These are phyloP conservation scores for Chrysopogon serrulatus DNA, from an alignment of 176 grass and related monocot genomes.

Conservation along the genomic window DNA sequence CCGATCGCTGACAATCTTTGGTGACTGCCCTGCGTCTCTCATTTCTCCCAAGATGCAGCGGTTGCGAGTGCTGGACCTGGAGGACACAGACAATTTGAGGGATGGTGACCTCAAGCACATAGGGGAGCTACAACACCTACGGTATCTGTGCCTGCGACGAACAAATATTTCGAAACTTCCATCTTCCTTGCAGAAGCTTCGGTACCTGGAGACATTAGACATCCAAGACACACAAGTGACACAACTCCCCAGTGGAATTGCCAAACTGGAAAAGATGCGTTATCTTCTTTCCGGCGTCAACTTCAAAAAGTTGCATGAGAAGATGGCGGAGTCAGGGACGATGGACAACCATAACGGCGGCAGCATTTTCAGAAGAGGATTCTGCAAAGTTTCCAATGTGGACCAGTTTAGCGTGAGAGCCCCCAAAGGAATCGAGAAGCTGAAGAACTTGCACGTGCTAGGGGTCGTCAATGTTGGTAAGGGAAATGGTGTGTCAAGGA, in stretches of 20 bases:
- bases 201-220: slow-evolving; percentile 26
- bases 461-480: slow-evolving; percentile 15
- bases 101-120: slow-evolving; percentile 14
- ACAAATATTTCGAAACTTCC: background rate
- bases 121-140: slow-evolving; percentile 23
- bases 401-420: too few species aligned
- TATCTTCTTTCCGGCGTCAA: slow-evolving; percentile 6
- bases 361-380: background rate
- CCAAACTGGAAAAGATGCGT: slow-evolving; percentile 22
- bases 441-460: slow-evolving; percentile 22
- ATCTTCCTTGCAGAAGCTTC: slow-evolving; percentile 23
- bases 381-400: too few species aligned
- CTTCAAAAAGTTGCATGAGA: background rate
- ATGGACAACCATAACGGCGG: too few species aligned
- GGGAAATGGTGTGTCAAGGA: slow-evolving; percentile 1
- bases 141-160: background rate
- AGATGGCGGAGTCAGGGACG: background rate
- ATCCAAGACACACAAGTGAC: background rate
- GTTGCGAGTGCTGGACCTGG: too few species aligned
- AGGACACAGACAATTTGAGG: background rate
- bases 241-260: background rate
- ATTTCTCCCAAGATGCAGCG: slow-evolving; percentile 27
- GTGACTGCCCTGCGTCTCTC: background rate
- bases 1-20: slow-evolving; percentile 24
- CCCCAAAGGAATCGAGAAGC: slow-evolving; percentile 7